These are phyloP conservation scores for Sonneratia caseolaris DNA, from an alignment of 345 rosid genomes.

Conservation along the genomic window DNA sequence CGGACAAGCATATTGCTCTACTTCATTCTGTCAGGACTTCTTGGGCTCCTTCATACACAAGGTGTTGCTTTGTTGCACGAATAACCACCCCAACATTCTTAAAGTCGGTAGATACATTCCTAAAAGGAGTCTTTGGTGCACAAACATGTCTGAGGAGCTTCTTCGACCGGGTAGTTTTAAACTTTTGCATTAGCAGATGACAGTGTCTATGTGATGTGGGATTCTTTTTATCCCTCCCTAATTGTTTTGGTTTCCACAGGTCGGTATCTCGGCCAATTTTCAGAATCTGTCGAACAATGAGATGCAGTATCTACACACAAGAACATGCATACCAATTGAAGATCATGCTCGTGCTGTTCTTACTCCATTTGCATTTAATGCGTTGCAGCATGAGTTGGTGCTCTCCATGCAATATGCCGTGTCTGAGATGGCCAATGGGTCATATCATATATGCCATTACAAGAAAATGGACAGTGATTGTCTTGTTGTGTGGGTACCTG, in stretches of 20 bases:
- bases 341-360: conserved; percentile 68
- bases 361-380: conserved; percentile 68
- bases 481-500: conserved; percentile 59
- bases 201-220: background rate
- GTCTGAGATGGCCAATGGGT: conserved; percentile 75
- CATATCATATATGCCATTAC: conserved; percentile 59
- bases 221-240: background rate
- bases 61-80: conserved; percentile 65
- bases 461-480: conserved; percentile 80
- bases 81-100: conserved; percentile 53
- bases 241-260: conserved; percentile 27
- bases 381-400: conserved; percentile 66
- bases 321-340: conserved; percentile 79
- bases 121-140: conserved; percentile 46
- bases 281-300: conserved; percentile 26
- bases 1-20: conserved; percentile 69
- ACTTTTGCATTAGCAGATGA: background rate
- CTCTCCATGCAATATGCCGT: conserved; percentile 66
- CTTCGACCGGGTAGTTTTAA: conserved; percentile 55
- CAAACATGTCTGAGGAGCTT: conserved; percentile 59
- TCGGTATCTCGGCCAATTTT: conserved; percentile 41
- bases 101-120: conserved; percentile 43
- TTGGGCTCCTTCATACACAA: conserved; percentile 57
- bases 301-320: conserved; percentile 39
- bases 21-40: conserved; percentile 53